These are phyloP conservation scores for Candida nanaspora DNA, from an alignment of 805 yeast genomes.

Conservation along the genomic window DNA sequence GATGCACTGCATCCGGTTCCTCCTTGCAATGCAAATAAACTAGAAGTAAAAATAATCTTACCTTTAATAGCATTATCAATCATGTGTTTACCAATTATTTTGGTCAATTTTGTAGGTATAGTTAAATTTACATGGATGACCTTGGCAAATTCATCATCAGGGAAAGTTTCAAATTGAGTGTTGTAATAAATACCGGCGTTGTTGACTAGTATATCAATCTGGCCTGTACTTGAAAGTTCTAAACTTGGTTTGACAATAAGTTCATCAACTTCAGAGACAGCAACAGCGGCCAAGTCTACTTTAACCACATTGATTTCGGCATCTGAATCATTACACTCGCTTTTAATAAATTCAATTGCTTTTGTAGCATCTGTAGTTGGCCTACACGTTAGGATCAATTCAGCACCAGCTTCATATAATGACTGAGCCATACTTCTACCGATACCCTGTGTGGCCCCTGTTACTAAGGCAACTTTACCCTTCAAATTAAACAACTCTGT, in stretches of 20 bases:
- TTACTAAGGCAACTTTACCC: slow-evolving; percentile 34
- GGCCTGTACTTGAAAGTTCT: slow-evolving; percentile 20
- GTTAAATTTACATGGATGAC: slow-evolving; percentile 34
- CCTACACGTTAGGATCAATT: slow-evolving; percentile 29
- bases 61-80: slow-evolving; percentile 25
- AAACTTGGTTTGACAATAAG: slow-evolving; percentile 23
- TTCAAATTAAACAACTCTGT: slow-evolving; percentile 26
- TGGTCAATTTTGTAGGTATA: slow-evolving; percentile 28
- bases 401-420: slow-evolving; percentile 42
- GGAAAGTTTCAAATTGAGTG: slow-evolving; percentile 26
- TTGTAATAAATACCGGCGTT: slow-evolving; percentile 30
- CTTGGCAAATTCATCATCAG: slow-evolving; percentile 29
- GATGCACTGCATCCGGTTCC: slow-evolving; percentile 32
- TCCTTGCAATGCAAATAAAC: slow-evolving; percentile 35
- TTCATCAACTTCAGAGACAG: slow-evolving; percentile 21
- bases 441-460: slow-evolving; percentile 52
- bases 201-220: slow-evolving; percentile 26
- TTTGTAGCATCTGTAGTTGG: slow-evolving; percentile 22
- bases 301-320: slow-evolving; percentile 17
- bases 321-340: slow-evolving; percentile 19
- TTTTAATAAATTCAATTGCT: slow-evolving; percentile 15
- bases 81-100: slow-evolving; percentile 31
- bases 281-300: slow-evolving; percentile 21
- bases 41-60: slow-evolving; percentile 35
- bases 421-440: slow-evolving; percentile 46